Conservation (phyloP, 768 basidiomycete species). For the Kwoniella bestiolae region DNA sequence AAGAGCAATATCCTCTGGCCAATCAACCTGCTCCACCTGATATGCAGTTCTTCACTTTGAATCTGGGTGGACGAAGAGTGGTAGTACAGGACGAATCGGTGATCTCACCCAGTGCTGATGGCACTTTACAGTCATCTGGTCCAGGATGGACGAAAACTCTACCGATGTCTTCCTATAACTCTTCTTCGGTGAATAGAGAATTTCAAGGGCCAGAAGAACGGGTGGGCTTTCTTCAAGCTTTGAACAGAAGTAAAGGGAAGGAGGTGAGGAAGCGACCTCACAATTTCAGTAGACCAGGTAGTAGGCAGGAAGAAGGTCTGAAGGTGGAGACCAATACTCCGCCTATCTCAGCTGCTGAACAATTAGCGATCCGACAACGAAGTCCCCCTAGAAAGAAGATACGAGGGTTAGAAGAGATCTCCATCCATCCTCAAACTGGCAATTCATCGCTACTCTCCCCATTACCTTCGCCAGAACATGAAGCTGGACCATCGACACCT, state of each 20-base stretch:
- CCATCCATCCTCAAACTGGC: constrained; percentile 24
- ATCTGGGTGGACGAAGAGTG: constrained; percentile 41
- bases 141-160: constrained; percentile 24
- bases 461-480: constrained; percentile 39
- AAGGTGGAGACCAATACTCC: constrained; percentile 14
- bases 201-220: constrained; percentile 8
- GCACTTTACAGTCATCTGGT: background rate
- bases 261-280: constrained; percentile 40
- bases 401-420: constrained; percentile 33
- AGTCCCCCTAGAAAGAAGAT: constrained; percentile 50
- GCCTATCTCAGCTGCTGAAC: constrained; percentile 17
- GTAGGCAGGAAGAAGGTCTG: constrained; percentile 9
- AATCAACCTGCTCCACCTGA: constrained; percentile 44
- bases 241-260: constrained; percentile 31
- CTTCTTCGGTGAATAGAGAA: background rate
- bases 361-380: constrained; percentile 8
- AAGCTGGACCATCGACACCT: constrained; percentile 20
- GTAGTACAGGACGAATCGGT: constrained; percentile 45
- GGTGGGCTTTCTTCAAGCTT: constrained; percentile 28
- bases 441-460: constrained; percentile 31
- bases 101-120: background rate
- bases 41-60: constrained; percentile 45
- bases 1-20: constrained; percentile 43
- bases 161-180: background rate
- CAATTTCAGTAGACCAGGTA: constrained; percentile 16